Percentiles rank a stretch among this genome's conserved stretches.
Conservation (phyloP, 2,329 filamentous ascomycete genomes). For the Colletotrichum cuscutae region DNA sequence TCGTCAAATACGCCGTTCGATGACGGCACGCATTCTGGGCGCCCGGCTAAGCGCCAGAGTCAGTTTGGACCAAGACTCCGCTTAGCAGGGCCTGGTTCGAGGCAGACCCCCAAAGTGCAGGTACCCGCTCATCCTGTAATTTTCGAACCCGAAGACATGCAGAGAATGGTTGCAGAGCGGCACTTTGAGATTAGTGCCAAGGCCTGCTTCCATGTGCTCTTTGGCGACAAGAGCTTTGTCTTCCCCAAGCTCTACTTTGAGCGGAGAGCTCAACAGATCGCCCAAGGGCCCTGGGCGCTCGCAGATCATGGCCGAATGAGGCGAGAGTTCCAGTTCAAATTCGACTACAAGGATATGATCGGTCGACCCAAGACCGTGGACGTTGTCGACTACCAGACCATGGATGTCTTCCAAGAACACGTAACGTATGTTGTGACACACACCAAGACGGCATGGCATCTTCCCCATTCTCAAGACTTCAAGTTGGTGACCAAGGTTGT, state of each 20-base stretch:
- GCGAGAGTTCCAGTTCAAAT: slow-evolving; percentile 84
- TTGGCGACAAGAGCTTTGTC: slow-evolving; percentile 94
- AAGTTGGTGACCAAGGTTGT: slow-evolving; percentile 89
- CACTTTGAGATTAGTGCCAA: slow-evolving; percentile 93
- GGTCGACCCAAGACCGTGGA: slow-evolving; percentile 69
- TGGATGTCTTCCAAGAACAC: slow-evolving; percentile 85
- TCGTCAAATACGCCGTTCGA: slow-evolving; percentile 69
- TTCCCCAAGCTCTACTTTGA: slow-evolving; percentile 93
- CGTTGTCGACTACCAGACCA: slow-evolving; percentile 84
- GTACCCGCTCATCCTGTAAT: slow-evolving; percentile 83
- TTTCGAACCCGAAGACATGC: slow-evolving; percentile 87
- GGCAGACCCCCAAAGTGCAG: slow-evolving; percentile 73
- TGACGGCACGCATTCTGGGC: slow-evolving; percentile 60
- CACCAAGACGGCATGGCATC: slow-evolving; percentile 78
- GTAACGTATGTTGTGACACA: slow-evolving; percentile 73
- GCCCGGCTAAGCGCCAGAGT: slow-evolving; percentile 46
- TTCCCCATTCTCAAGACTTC: slow-evolving; percentile 84
- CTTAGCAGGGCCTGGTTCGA: slow-evolving; percentile 38
- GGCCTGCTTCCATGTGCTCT: slow-evolving; percentile 93
- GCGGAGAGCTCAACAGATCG: slow-evolving; percentile 79
- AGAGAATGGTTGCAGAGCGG: slow-evolving; percentile 78
- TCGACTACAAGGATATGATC: slow-evolving; percentile 73
- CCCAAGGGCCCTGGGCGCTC: slow-evolving; percentile 85
- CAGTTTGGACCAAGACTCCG: slow-evolving; percentile 50
- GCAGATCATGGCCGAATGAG: slow-evolving; percentile 77